A percentile compares a stretch with the other conserved stretches of the same genome.
These are phyloP conservation scores for Leersia perrieri DNA, from an alignment of 176 grass and related monocot species.

Conservation along the genomic window DNA sequence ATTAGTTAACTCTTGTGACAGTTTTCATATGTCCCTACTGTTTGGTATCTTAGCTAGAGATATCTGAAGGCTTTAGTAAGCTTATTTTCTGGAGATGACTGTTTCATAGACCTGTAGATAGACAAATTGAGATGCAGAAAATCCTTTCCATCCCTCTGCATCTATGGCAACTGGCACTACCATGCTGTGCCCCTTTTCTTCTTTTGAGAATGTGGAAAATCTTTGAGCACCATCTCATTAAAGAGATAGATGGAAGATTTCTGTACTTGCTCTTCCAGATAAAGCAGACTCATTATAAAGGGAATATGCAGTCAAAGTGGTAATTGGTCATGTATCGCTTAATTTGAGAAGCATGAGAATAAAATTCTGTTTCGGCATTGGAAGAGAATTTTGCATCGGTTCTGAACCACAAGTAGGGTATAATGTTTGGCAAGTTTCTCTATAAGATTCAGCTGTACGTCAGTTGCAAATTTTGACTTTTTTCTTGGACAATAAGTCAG, in stretches of 20 bases:
- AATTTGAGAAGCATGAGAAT: background rate
- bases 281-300: background rate
- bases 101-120: background rate
- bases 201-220: background rate
- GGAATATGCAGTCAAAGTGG: background rate
- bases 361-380: background rate
- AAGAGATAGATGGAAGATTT: background rate
- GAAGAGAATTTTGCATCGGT: background rate
- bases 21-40: background rate
- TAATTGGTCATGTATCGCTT: background rate
- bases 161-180: background rate
- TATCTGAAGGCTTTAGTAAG: background rate
- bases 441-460: slow-evolving; percentile 1
- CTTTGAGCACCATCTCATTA: background rate
- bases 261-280: background rate
- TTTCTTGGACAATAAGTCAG: background rate
- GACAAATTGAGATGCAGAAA: background rate
- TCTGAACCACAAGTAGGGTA: background rate
- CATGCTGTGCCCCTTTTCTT: background rate
- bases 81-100: background rate
- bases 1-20: background rate
- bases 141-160: background rate
- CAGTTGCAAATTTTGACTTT: background rate
- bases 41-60: background rate
- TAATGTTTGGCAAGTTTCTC: background rate